These are phyloP conservation scores for Chrysanthemum seticuspe DNA, from an alignment of 129 eudicot genomes.

Conservation along the genomic window DNA sequence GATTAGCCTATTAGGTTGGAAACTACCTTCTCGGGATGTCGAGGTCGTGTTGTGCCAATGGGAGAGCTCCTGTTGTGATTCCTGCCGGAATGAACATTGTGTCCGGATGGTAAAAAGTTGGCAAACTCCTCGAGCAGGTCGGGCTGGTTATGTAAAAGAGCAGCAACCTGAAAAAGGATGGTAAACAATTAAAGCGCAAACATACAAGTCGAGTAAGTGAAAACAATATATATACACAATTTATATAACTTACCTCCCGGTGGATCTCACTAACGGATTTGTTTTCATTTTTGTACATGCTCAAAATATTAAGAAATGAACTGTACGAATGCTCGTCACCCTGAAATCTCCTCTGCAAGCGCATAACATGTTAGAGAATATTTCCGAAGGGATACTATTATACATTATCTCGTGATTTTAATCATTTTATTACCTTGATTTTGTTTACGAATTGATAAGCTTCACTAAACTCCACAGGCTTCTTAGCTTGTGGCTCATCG, in stretches of 20 bases:
- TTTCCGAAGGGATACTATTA: background rate
- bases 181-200: background rate
- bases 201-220: background rate
- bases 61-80: constrained; percentile 49
- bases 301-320: constrained; percentile 83
- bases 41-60: constrained; percentile 36
- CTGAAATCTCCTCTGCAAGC: constrained; percentile 72
- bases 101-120: constrained; percentile 60
- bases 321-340: constrained; percentile 83
- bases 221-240: constrained; percentile 10
- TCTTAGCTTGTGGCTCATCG: constrained; percentile 55
- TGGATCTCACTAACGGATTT: constrained; percentile 70
- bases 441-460: constrained; percentile 74
- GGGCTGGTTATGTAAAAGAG: constrained; percentile 69
- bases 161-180: constrained; percentile 65
- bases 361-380: constrained; percentile 15
- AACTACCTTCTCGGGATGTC: constrained; percentile 53
- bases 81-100: constrained; percentile 43
- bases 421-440: constrained; percentile 57
- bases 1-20: background rate
- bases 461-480: constrained; percentile 69
- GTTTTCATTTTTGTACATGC: constrained; percentile 61
- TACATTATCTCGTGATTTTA: constrained; percentile 2
- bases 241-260: constrained; percentile 54
- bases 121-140: constrained; percentile 80